phyloP scores from a whole-genome alignment of 1,284 basidiomycete genomes.

The Paramarasmius palmivorus region DNA sequence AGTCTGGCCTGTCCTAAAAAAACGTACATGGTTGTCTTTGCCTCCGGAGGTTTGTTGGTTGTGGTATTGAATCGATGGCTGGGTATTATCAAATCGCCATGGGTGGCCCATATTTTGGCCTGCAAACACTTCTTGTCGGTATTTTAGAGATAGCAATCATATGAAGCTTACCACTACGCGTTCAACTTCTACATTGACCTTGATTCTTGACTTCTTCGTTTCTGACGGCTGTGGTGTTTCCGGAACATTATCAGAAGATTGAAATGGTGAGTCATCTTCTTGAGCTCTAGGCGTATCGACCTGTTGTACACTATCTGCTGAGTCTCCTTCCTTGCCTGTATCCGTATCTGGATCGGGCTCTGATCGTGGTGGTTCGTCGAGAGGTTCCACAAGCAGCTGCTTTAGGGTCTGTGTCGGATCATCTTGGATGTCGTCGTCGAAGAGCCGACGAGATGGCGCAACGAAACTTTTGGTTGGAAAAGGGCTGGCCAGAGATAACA shows the following conservation, averaged over 20 bases:
- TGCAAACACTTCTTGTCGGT: conserved; percentile 26
- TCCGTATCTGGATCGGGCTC: too few relatives aligned
- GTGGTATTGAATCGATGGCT: conserved; percentile 50
- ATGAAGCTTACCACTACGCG: conserved; percentile 51
- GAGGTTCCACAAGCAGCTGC: too few relatives aligned
- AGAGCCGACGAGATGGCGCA: not conserved
- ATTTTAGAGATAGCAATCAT: not conserved
- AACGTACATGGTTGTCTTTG: conserved; percentile 67
- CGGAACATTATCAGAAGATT: not conserved
- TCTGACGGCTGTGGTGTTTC: conserved; percentile 7
- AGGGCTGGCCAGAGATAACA: conserved; percentile 37
- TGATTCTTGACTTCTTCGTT: conserved; percentile 32
- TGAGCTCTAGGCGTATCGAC: too few relatives aligned
- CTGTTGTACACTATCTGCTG: too few relatives aligned
- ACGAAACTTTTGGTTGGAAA: conserved; percentile 3
- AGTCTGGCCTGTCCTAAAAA: too few relatives aligned
- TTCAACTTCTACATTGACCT: conserved; percentile 57
- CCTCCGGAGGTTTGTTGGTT: conserved; percentile 47
- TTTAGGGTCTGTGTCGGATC: not conserved
- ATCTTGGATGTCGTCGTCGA: not conserved
- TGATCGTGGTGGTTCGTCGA: too few relatives aligned
- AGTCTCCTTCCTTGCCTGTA: too few relatives aligned
- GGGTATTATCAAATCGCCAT: conserved; percentile 64
- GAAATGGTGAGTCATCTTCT: not conserved
- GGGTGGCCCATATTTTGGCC: conserved; percentile 68